Evolutionary conservation across 75 land plant species (phyloP).

Genomic region (Sequoiadendron giganteum): DNA sequence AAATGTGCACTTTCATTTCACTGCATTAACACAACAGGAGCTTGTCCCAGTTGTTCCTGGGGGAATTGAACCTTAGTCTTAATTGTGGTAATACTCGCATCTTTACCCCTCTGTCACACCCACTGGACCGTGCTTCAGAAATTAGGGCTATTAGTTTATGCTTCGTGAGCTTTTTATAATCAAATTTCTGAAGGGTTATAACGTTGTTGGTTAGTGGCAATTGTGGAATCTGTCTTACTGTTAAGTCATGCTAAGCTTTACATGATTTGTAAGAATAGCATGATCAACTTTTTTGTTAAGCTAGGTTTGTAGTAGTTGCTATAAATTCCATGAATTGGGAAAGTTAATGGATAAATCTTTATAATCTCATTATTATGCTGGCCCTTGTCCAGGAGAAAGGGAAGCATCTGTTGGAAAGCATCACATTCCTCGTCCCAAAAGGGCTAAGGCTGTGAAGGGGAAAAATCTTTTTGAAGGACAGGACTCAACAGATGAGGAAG

Average conservation of each 20-base stretch:
- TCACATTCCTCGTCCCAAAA: slow-evolving; percentile 57
- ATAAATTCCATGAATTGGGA: background rate
- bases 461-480: slow-evolving; percentile 88
- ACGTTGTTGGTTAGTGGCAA: background rate
- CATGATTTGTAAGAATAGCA: background rate
- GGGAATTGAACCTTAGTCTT: too few relatives aligned
- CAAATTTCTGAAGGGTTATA: background rate
- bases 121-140: too few relatives aligned
- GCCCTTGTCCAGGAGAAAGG: slow-evolving; percentile 52
- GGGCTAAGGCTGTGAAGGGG: slow-evolving; percentile 47
- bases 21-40: too few relatives aligned
- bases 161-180: background rate
- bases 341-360: background rate
- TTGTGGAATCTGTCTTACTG: background rate
- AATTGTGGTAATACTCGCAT: too few relatives aligned
- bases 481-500: slow-evolving; percentile 74
- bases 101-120: too few relatives aligned
- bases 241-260: background rate
- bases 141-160: background rate
- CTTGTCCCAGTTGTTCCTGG: too few relatives aligned
- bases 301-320: background rate
- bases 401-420: slow-evolving; percentile 37
- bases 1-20: too few relatives aligned
- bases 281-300: background rate
- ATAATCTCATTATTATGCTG: background rate